A percentile compares a stretch with the other conserved stretches of the same genome.
Evolutionary conservation across 2,329 filamentous ascomycete species (phyloP).

Genomic region (Talaromyces piceae): DNA sequence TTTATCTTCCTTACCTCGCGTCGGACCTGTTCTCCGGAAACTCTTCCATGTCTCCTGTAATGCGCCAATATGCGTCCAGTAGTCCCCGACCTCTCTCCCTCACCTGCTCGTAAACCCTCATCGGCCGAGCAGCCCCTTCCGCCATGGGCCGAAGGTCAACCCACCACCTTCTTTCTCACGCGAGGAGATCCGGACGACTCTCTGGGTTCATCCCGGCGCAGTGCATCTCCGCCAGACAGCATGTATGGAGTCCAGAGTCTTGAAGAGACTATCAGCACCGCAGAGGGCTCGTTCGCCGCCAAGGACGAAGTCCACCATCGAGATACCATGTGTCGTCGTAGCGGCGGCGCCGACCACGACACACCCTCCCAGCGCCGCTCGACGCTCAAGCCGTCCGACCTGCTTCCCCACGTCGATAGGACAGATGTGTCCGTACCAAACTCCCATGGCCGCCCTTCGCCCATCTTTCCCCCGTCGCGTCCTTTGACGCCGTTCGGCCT

Average conservation of each 20-base stretch:
- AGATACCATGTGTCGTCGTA: too few species aligned
- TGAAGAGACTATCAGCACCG: slow-evolving; percentile 9
- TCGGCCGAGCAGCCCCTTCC: slow-evolving; percentile 22
- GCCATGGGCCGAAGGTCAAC: slow-evolving; percentile 33
- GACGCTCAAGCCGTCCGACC: slow-evolving; percentile 22
- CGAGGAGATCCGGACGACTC: slow-evolving; percentile 29
- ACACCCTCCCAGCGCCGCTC: slow-evolving; percentile 23
- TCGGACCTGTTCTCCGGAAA: background rate
- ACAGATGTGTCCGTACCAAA: slow-evolving; percentile 13
- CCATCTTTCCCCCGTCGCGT: slow-evolving; percentile 26
- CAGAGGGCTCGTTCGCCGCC: slow-evolving; percentile 1
- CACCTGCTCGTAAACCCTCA: slow-evolving; percentile 30
- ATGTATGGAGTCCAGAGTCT: slow-evolving; percentile 11
- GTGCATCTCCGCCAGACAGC: background rate
- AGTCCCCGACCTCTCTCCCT: slow-evolving; percentile 25
- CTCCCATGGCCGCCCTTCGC: slow-evolving; percentile 14
- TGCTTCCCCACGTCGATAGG: slow-evolving; percentile 12
- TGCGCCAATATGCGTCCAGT: slow-evolving; percentile 30
- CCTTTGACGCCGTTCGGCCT: slow-evolving; percentile 39
- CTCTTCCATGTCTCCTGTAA: background rate
- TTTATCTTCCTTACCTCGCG: background rate
- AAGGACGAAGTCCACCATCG: slow-evolving; percentile 8
- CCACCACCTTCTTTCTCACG: slow-evolving; percentile 54
- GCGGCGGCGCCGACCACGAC: slow-evolving; percentile 17
- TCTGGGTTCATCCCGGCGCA: background rate